Conservation (phyloP, 768 basidiomycete genomes). For the Boletus sp. region DNA sequence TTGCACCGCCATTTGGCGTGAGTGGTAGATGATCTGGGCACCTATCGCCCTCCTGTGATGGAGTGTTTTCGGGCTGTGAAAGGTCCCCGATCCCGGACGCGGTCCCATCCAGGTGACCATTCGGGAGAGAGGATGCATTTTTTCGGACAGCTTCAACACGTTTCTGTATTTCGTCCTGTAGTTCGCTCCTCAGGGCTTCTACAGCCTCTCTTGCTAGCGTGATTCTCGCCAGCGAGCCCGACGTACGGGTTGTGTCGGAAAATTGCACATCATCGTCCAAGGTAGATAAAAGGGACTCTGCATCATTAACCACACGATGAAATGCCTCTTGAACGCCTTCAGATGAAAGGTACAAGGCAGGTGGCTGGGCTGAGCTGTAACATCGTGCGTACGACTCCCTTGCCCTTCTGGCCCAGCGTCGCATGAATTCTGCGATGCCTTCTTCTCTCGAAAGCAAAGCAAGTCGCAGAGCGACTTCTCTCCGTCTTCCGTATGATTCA, state of each 20-base stretch:
- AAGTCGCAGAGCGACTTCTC: conserved; percentile 66
- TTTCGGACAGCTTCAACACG: conserved; percentile 36
- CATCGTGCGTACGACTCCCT: conserved; percentile 40
- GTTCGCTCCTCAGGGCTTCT: conserved; percentile 50
- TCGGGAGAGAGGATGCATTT: neutral
- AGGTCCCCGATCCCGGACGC: neutral
- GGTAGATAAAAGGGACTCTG: conserved; percentile 32
- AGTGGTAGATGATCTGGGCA: neutral
- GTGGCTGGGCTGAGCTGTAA: conserved; percentile 1
- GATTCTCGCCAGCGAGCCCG: conserved; percentile 53
- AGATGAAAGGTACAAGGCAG: neutral
- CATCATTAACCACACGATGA: conserved; percentile 33
- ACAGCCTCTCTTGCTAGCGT: conserved; percentile 48
- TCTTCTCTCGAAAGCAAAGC: conserved; percentile 65
- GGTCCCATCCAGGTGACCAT: neutral
- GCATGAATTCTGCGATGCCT: conserved; percentile 48
- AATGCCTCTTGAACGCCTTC: conserved; percentile 26
- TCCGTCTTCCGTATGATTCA: conserved; percentile 67
- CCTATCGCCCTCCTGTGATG: neutral
- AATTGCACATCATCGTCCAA: conserved; percentile 34
- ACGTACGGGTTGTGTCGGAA: conserved; percentile 17
- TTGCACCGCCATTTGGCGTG: neutral
- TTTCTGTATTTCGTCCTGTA: conserved; percentile 52
- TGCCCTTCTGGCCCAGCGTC: conserved; percentile 53
- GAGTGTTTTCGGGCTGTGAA: neutral